These are phyloP conservation scores for Didymella keratinophila DNA, from an alignment of 2,329 filamentous ascomycete species.

Conservation along the genomic window DNA sequence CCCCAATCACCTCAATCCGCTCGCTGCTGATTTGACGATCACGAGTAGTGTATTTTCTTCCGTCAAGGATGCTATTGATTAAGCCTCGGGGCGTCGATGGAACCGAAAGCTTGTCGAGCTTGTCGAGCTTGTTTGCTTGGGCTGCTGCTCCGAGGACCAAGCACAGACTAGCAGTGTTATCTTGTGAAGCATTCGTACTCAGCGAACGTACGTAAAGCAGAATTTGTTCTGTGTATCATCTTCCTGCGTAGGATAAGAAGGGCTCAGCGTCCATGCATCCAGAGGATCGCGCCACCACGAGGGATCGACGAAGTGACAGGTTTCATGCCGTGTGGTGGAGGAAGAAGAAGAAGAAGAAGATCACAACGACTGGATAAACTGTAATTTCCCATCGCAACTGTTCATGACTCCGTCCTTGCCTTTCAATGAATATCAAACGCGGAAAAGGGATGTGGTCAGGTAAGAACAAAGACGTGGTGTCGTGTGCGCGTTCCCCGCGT, in stretches of 20 bases:
- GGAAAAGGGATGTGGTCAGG: not conserved
- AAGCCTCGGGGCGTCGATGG: conserved; percentile 11
- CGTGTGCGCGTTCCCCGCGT: not conserved
- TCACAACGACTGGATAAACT: not conserved
- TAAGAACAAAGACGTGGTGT: not conserved
- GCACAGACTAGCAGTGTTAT: not conserved
- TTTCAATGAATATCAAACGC: not conserved
- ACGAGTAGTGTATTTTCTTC: not conserved
- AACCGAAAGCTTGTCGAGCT: conserved; percentile 15
- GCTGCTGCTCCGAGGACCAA: not conserved
- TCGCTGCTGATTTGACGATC: conserved; percentile 5
- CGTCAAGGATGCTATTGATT: not conserved
- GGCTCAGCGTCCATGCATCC: not conserved
- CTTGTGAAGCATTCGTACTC: not conserved
- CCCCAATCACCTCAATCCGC: not conserved
- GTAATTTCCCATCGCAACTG: not conserved
- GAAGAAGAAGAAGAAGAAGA: not conserved
- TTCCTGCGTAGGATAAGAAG: not conserved
- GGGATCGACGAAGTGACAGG: not conserved
- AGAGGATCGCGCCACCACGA: not conserved
- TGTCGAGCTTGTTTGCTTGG: conserved; percentile 1
- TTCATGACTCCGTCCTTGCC: not conserved
- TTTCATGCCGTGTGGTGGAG: not conserved
- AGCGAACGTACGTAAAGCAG: not conserved
- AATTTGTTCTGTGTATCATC: not conserved